phyloP scores from a whole-genome alignment of 192 early-diverging fungal species.

The Entrophospora sp. region DNA sequence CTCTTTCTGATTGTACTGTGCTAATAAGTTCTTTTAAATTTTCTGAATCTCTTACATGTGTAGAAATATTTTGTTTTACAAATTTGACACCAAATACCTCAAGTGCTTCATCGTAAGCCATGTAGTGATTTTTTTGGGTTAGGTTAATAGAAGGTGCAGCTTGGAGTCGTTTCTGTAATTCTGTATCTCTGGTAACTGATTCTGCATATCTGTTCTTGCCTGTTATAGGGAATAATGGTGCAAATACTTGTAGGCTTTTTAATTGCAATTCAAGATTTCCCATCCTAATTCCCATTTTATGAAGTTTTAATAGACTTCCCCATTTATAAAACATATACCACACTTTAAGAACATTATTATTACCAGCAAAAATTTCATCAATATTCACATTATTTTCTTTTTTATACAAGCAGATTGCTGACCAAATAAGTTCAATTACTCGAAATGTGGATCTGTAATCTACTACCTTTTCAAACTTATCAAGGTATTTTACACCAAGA shows the following conservation, averaged over 20 bases:
- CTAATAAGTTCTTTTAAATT: not conserved
- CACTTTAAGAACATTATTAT: not conserved
- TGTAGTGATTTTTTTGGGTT: not conserved
- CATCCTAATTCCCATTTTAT: not conserved
- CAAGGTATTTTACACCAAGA: not conserved
- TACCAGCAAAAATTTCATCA: not conserved
- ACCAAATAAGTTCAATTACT: not conserved
- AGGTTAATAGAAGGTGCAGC: not conserved
- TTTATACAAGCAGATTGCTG: not conserved
- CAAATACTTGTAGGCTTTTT: not conserved
- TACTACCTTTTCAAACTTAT: not conserved
- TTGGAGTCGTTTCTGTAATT: not conserved
- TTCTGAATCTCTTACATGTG: not conserved
- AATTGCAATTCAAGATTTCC: constrained; percentile 11
- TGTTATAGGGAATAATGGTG: not conserved
- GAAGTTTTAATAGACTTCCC: not conserved
- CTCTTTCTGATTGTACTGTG: not conserved
- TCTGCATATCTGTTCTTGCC: not conserved
- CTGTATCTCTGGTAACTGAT: not conserved
- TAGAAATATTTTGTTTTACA: not conserved
- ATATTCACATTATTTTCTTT: not conserved
- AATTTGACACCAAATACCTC: not conserved
- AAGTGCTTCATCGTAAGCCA: not conserved
- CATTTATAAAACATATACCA: not conserved
- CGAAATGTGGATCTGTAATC: not conserved